Evolutionary conservation across 2,329 filamentous ascomycete species (phyloP), one percentile per base, ranked within the genome.

Genomic region (Lecanoromycetidae sp.): DNA sequence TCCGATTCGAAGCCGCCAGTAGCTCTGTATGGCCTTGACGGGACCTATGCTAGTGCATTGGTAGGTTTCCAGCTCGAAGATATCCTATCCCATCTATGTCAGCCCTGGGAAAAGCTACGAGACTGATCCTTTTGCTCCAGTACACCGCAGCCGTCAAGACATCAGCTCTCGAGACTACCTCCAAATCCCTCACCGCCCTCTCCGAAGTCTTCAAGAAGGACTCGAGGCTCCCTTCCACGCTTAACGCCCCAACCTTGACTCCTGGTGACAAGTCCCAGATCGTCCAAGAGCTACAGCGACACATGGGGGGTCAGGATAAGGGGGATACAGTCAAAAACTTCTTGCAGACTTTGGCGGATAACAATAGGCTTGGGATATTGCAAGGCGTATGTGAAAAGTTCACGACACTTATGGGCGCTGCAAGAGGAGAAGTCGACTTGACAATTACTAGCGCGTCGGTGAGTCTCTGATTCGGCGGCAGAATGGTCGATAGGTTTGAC

Each of bases 31-130:
- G 91, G 91, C 60, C 74, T 98, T 64, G 91, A 96, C 71, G 91
- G 91, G 70, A 96, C 90, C 66, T 98, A 98, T 74, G 91, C 91
- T 67, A 87, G 83, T 72, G 91, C 91, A 74, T 77, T 98, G 81
- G 91, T 98, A 90, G 68, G 86, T 66, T n/a, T 12, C 22, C 9
- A n/a, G 26, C 27, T 23, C 30, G 17, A 13, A 25, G n/a, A 32
- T 9, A 32, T 13, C 13, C 13, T n/a, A 22, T 4, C 5, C 9
- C 20, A 19, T 19, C 22, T 19, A 19, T 29, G 7, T n/a, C 25
- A 19, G 38, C 10, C 22, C 22, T 10, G 19, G n/a, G 13, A 46
- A 44, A 50, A 13, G 26, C 13, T 34, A 9, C 10, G 9, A n/a
- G 17, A 26, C 38, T 48, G 30, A 48, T 22, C 9, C 9, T 40